Conservation (phyloP, 2,329 filamentous ascomycete genomes). For the Colletotrichum plurivorum region DNA sequence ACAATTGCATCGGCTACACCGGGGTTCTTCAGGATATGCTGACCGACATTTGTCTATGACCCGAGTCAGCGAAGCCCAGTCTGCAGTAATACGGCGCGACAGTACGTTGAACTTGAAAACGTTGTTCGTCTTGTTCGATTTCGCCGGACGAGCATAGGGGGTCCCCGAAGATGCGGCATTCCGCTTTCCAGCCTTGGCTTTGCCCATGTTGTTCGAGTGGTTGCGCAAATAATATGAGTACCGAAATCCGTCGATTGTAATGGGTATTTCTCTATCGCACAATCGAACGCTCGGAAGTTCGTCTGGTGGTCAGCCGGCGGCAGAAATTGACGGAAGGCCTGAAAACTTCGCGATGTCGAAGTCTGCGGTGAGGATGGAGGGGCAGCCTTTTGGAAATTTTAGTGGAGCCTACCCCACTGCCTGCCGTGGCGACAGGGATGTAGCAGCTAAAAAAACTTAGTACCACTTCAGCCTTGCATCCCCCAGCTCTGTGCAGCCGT, state of each 20-base stretch:
- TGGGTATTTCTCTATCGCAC: no score
- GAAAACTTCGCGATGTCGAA: conserved; percentile 31
- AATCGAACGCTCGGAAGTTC: no score
- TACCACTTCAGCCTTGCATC: conserved; percentile 41
- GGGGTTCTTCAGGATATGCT: conserved; percentile 93
- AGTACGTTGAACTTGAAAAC: conserved; percentile 92
- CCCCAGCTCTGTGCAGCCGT: conserved; percentile 2
- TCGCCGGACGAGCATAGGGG: conserved; percentile 38
- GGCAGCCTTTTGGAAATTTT: conserved; percentile 41
- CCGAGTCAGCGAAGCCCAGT: not conserved
- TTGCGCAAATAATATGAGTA: no score
- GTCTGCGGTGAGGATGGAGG: conserved; percentile 41
- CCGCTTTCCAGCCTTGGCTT: conserved; percentile 67
- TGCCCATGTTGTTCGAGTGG: conserved; percentile 61
- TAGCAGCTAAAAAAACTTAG: conserved; percentile 38
- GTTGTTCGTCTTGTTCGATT: conserved; percentile 69
- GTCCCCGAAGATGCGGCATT: conserved; percentile 55
- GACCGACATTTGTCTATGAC: conserved; percentile 44
- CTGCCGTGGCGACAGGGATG: conserved; percentile 32
- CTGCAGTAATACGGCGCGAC: conserved; percentile 64
- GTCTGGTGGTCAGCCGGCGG: no score
- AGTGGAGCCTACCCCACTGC: conserved; percentile 33
- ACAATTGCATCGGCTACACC: conserved; percentile 82
- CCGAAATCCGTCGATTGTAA: not conserved
- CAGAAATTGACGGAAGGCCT: not conserved